A percentile compares a stretch with the other conserved stretches of the same genome.
phyloP scores from a whole-genome alignment of 2,329 filamentous ascomycete genomes.

The Penicillium sp. region DNA sequence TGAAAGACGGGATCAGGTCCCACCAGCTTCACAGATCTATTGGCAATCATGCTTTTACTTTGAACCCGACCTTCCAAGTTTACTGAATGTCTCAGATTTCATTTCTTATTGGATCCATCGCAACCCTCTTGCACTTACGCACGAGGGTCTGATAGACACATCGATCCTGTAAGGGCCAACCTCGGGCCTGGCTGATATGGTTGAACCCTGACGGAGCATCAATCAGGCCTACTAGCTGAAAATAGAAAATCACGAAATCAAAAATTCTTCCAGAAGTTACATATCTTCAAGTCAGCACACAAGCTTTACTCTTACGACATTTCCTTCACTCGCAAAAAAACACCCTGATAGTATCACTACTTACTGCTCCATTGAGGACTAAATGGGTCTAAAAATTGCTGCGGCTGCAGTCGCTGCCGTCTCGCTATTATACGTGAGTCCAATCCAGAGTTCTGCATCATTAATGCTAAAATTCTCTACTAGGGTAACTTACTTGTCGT shows the following conservation, averaged over 20 bases:
- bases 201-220: not conserved
- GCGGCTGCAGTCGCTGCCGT: not conserved
- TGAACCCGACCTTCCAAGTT: not conserved
- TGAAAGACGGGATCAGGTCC: not conserved
- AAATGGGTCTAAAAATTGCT: not conserved
- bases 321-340: too few relatives aligned
- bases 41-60: not conserved
- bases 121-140: not conserved
- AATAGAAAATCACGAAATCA: not conserved
- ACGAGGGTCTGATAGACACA: not conserved
- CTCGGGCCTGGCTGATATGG: not conserved
- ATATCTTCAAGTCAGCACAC: too few relatives aligned
- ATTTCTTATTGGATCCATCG: not conserved
- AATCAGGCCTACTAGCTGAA: not conserved
- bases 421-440: not conserved
- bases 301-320: too few relatives aligned
- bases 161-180: not conserved
- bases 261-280: not conserved
- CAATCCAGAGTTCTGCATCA: not conserved
- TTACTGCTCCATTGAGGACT: not conserved
- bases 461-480: not conserved
- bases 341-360: too few relatives aligned
- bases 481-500: not conserved
- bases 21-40: not conserved
- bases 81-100: too few relatives aligned